Conservation (phyloP, 768 basidiomycete genomes). For the Tulasnella sp. region DNA sequence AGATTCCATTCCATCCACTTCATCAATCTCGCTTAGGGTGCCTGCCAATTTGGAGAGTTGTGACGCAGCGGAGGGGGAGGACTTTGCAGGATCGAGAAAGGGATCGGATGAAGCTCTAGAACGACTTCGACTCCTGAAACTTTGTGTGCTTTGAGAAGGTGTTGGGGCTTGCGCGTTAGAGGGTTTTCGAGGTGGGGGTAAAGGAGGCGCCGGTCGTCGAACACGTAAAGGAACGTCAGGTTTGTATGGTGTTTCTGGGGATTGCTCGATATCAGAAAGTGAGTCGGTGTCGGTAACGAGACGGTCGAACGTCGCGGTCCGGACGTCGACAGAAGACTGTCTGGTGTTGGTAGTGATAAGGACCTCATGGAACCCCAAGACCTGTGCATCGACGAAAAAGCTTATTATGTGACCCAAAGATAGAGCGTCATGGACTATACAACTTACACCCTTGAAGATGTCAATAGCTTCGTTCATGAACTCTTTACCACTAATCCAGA, state of each 20-base stretch:
- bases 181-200: background rate
- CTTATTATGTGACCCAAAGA: background rate
- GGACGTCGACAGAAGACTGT: background rate
- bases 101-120: constrained; percentile 9
- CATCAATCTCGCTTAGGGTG: constrained; percentile 8
- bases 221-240: constrained; percentile 9
- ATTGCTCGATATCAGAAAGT: constrained; percentile 1
- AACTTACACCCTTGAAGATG: constrained; percentile 77
- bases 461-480: constrained; percentile 90
- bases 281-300: constrained; percentile 1
- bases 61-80: background rate
- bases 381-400: constrained; percentile 32
- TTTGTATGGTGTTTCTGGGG: background rate
- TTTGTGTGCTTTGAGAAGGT: background rate
- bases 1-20: too few species aligned
- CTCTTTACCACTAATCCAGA: constrained; percentile 57
- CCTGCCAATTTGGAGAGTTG: constrained; percentile 6
- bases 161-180: background rate
- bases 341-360: constrained; percentile 18
- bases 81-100: constrained; percentile 4
- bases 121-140: background rate
- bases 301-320: background rate
- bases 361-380: constrained; percentile 65
- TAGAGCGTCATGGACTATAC: background rate
- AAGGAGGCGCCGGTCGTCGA: background rate